Conservation (phyloP, 2,329 filamentous ascomycete species). For the Ophiostoma triangulosporum region DNA sequence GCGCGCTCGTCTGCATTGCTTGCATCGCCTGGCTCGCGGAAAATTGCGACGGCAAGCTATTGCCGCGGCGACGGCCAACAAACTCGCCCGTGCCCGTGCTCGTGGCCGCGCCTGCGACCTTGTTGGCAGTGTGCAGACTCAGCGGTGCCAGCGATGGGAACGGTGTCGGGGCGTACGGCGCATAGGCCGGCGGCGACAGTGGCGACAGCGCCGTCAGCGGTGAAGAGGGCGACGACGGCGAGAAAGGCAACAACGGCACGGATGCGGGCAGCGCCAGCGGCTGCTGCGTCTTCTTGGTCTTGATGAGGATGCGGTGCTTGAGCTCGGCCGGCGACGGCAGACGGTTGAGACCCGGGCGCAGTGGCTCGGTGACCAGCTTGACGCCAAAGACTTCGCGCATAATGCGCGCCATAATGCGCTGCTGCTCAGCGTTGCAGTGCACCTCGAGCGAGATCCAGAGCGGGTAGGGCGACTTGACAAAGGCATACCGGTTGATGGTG, state of each 20-base stretch:
- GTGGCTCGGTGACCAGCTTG: constrained; percentile 62
- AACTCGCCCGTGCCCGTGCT: neutral
- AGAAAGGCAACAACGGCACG: neutral
- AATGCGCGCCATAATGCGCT: constrained; percentile 75
- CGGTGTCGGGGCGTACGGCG: neutral
- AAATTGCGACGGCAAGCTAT: constrained; percentile 69
- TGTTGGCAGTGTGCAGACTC: constrained; percentile 10
- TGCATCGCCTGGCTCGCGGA: constrained; percentile 34
- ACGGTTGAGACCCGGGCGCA: constrained; percentile 52
- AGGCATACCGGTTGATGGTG: constrained; percentile 90
- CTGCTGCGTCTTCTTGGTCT: constrained; percentile 71
- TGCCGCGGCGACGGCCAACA: constrained; percentile 39
- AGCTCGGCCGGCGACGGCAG: constrained; percentile 81
- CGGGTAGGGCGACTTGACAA: constrained; percentile 73
- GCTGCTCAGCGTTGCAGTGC: constrained; percentile 74
- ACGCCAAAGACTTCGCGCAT: constrained; percentile 75
- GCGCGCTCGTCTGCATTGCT: too few relatives aligned
- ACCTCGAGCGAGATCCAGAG: constrained; percentile 93
- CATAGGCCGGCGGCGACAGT: neutral
- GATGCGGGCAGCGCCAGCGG: constrained; percentile 9
- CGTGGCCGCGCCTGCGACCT: constrained; percentile 13
- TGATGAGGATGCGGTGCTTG: constrained; percentile 73
- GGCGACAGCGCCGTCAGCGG: neutral
- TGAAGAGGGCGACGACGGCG: neutral
- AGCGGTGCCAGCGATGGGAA: neutral